A percentile compares a stretch with the other conserved stretches of the same genome.
Conservation (phyloP, 495 filamentous ascomycete species). For the Aspergillus affinis region DNA sequence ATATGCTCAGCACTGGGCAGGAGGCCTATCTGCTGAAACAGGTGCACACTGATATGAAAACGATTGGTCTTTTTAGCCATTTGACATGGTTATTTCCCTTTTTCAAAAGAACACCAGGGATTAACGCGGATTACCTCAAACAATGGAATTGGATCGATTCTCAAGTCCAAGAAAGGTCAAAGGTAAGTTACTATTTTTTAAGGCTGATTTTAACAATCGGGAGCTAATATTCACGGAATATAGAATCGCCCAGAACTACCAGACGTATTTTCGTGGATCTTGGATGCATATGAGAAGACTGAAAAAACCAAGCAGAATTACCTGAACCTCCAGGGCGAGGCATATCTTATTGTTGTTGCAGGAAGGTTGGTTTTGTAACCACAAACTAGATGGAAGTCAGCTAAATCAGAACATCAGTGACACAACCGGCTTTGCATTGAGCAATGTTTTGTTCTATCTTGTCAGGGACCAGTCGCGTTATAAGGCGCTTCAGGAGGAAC, state of each 20-base stretch:
- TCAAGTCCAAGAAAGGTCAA: constrained; percentile 15
- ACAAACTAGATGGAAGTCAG: not conserved
- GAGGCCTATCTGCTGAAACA: constrained; percentile 32
- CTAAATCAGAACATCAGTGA: constrained; percentile 22
- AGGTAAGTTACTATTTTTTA: constrained; percentile 6
- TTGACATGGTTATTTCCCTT: constrained; percentile 40
- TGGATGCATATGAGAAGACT: constrained; percentile 28
- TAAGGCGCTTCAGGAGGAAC: constrained; percentile 21
- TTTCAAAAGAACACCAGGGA: constrained; percentile 27
- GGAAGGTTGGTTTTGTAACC: constrained; percentile 34
- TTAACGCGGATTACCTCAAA: constrained; percentile 30
- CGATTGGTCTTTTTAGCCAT: constrained; percentile 34
- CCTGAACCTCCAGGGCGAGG: constrained; percentile 32
- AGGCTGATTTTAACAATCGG: not conserved
- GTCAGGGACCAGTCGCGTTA: constrained; percentile 17
- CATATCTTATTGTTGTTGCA: constrained; percentile 38
- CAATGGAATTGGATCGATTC: constrained; percentile 29
- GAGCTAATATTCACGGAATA: not conserved
- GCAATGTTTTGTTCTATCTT: constrained; percentile 37
- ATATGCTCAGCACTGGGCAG: constrained; percentile 38
- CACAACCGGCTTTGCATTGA: constrained; percentile 35
- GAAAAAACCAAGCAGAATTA: constrained; percentile 24
- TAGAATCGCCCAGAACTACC: constrained; percentile 25
- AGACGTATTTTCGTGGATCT: constrained; percentile 36
- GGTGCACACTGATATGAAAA: constrained; percentile 31